These are phyloP conservation scores for Xylaria sp. DNA, from an alignment of 2,329 filamentous ascomycete species.

Conservation along the genomic window DNA sequence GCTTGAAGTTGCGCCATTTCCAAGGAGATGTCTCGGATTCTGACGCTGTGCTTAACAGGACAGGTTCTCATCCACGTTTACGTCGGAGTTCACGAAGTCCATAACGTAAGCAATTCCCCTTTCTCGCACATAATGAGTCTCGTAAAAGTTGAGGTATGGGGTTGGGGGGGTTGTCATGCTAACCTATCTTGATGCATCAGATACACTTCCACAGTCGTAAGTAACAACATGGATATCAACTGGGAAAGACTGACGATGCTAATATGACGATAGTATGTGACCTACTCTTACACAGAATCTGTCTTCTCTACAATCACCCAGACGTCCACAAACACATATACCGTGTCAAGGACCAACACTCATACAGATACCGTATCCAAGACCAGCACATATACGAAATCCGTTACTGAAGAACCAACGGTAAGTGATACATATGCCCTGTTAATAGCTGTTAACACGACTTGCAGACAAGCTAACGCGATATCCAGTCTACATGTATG, in stretches of 20 bases:
- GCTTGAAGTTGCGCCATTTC: neutral
- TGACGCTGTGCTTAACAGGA: slow-evolving; percentile 7
- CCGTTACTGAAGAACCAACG: neutral
- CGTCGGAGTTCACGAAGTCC: slow-evolving; percentile 6
- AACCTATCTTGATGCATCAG: slow-evolving; percentile 2
- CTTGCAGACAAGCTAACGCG: neutral
- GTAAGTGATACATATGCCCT: neutral
- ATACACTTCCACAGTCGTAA: slow-evolving; percentile 11
- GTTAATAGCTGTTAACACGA: neutral
- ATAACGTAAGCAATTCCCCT: slow-evolving; percentile 11
- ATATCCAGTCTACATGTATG: slow-evolving; percentile 3
- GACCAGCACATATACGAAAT: neutral
- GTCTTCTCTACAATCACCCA: neutral
- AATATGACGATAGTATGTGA: slow-evolving; percentile 2
- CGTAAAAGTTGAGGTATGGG: neutral
- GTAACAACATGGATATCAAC: neutral
- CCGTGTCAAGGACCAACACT: neutral
- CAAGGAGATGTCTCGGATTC: neutral
- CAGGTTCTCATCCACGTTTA: neutral
- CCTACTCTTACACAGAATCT: neutral
- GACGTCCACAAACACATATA: neutral
- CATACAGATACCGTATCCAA: too few species aligned
- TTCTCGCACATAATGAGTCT: neutral
- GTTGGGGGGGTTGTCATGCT: neutral
- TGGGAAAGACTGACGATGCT: neutral